A percentile compares a stretch with the other conserved stretches of the same genome.
Evolutionary conservation across 768 basidiomycete genomes (phyloP).

Genomic region (Exsudoporus frostii): DNA sequence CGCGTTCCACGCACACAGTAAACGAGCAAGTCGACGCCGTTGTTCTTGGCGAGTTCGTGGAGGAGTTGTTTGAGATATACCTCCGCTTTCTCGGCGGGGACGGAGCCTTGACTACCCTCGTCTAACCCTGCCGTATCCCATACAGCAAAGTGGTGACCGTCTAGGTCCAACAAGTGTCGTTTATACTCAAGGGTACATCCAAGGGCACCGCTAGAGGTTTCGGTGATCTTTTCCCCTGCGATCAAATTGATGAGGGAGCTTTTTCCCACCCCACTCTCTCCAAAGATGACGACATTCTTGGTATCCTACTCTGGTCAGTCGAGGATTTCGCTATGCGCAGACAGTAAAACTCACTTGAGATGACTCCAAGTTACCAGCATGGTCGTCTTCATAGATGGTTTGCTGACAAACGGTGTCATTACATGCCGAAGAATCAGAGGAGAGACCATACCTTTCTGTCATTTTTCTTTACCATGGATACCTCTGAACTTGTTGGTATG

Average conservation of each 20-base stretch:
- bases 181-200: conserved; percentile 37
- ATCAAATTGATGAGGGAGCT: conserved; percentile 47
- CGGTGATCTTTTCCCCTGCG: conserved; percentile 22
- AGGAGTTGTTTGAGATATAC: conserved; percentile 34
- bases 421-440: background rate
- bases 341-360: conserved; percentile 9
- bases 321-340: background rate
- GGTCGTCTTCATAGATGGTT: conserved; percentile 1
- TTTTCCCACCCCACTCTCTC: conserved; percentile 42
- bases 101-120: conserved; percentile 25
- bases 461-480: background rate
- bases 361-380: background rate
- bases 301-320: conserved; percentile 9
- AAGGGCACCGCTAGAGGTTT: conserved; percentile 29
- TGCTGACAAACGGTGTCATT: conserved; percentile 14
- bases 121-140: conserved; percentile 37
- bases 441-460: conserved; percentile 14
- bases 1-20: conserved; percentile 41
- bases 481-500: background rate
- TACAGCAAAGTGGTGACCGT: conserved; percentile 17
- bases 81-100: conserved; percentile 31
- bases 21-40: conserved; percentile 39
- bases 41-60: conserved; percentile 30
- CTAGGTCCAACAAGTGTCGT: conserved; percentile 23
- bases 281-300: conserved; percentile 41